Base-by-base conservation (phyloP, 2,329 filamentous ascomycete species). In the Massarina eburnea region DNA sequence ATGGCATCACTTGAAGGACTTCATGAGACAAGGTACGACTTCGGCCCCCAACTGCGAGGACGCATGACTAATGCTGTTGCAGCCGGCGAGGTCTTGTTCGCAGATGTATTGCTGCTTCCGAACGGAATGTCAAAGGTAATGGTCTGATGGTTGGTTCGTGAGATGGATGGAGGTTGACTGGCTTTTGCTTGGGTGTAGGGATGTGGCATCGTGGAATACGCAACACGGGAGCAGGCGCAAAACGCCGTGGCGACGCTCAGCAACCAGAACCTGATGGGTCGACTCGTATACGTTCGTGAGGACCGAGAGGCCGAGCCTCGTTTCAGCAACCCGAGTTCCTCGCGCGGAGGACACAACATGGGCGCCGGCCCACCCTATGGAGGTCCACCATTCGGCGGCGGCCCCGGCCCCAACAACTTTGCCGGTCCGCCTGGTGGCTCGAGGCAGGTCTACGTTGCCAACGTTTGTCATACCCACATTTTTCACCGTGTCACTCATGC, bases 101-200 rank as follows among this genome's bases (percentile, higher is more conserved):
- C 94, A 80, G 94, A 99, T 83, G 94, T 99, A 72, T 86, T 99
- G 77, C 82, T 96, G 76, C 91, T 99, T 86, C 94, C 94, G 71
- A 99, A 99, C 83, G 94, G 94, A 91, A 99, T 99, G 94, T 97
- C 92, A 89, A 99, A 99, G 92, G 92, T 97, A 91, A 91, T 90
- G 89, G 91, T 91, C 87, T 84, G 85, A 83, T 85, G 87, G 86
- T 59, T 79, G 60, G 79, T 77, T 72, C 76, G 77, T 77, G 78
- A 78, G 84, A 81, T 81, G 90, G 89, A 94, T 89, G 89, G 91
- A 96, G 91, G 96, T 92, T 92, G 91, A 87, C 85, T 89, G 91
- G 89, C 86, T 86, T 67, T 89, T 89, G 86, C 86, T 84, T 77
- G 81, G 86, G 83, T 82, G 87, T 96, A 97, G 92, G 92, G 94